Evolutionary conservation across 1,284 basidiomycete genomes (phyloP), one percentile per base, ranked within the genome.

Genomic region (Ganoderma meredithae): DNA sequence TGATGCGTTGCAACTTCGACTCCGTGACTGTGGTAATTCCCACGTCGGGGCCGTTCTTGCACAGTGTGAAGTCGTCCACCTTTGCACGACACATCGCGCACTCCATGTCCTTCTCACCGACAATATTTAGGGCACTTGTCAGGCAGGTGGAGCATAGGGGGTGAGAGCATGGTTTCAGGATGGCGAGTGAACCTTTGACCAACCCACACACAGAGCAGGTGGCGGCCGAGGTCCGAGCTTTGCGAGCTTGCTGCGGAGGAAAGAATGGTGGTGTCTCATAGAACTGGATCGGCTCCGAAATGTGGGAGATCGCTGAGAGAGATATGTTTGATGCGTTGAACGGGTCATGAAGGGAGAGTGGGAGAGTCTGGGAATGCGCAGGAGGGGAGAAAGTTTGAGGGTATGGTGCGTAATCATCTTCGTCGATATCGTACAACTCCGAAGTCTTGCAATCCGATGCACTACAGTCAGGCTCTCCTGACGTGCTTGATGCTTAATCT

Each of bases 101-200:
- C 68, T 89, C 86, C 88, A 94, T 93, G 71, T 91, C 90, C 77
- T 94, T 94, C 78, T 94, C 93, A 9, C 92, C 92, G 27, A 94
- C 92, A 65, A 94, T 94, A 73, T 95, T 94, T 64, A 95, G 82
- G 5, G 92, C 90, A 64, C 91, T 93, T 0, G 93, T 94, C 65
- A 95, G 83, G 75, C 93, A 95, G 6, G 85, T 85, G 1, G 92
- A 91, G 76, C 93, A 95, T 3, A 94, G 81, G 2, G 90, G 84
- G 76, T 95, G 93, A 10, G 80, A 77, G 78, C 93, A 95, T 0
- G 93, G 93, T 31, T 86, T 83, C 22, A 95, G 83, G 69, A 92
- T 81, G 1, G 92, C 92, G 44, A 93, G 83, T 27, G 80, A 72
- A 76, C 85, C 74, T 73, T 83, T 75, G 70, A 79, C 67, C 76